Base-by-base conservation (phyloP, 768 basidiomycete species). In the Chalciporus sphaerocephalus region DNA sequence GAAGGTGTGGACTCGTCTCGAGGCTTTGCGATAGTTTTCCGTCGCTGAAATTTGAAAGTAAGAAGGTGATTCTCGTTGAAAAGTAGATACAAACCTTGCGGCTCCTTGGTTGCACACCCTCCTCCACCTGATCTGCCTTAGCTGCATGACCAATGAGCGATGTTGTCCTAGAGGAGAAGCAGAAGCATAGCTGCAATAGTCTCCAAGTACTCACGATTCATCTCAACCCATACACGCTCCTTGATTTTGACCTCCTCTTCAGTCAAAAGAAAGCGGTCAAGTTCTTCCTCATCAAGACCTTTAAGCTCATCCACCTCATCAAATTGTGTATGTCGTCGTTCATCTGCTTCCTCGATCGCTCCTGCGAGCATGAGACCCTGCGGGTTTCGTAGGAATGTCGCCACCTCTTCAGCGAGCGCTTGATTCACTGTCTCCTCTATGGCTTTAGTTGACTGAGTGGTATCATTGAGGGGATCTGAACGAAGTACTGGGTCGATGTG, bases 221-320 rank as follows among this genome's bases (percentile, higher is more conserved):
- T 72, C 67, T 94, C 92, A 38, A 94, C 91, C 93, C 93, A 97
- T 1, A 96, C 80, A 10, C 90, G 81, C 62, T 92, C 90, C 64
- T 89, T 97, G 58, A 91, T 74, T 61, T 73, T 81, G 4, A 89
- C 85, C 64, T 95, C 92, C 18, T 85, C 86, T 27, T 85, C 84
- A 7, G 75, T 80, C 18, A 93, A 67, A 44, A 91, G 69, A 59
- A 96, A 87, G 20, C 71, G 72, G 61, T 95, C 86, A 34, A 96
- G 74, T 61, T 97, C 93, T 5, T 84, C 89, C 57, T 97, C 93
- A 64, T 96, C 86, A n/a, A 97, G 72, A 13, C 85, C 90, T 17
- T 72, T 60, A 37, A 92, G 68, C 51, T 87, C 85, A 53, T 89
- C 80, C 3, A 58, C 66, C 20, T 70, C 58, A 16, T 75, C 70